Conservation (phyloP, 441 rosid genomes). For the Populus hybrid region DNA sequence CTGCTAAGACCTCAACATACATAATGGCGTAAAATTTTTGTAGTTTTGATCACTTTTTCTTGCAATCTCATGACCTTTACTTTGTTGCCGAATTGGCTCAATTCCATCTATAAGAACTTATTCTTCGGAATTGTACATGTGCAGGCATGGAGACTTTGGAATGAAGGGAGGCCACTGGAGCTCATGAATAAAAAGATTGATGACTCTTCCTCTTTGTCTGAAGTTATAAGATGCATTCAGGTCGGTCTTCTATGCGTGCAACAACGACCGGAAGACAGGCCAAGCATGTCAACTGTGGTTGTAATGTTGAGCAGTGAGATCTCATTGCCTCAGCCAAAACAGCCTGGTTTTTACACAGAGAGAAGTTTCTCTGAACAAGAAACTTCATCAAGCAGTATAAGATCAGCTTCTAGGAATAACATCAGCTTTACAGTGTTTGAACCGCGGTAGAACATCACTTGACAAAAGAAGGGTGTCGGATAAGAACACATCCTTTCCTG, state of each 20-base stretch:
- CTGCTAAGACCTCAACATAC: neutral
- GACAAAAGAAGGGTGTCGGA: neutral
- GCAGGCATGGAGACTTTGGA: conserved; percentile 30
- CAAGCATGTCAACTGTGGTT: conserved; percentile 47
- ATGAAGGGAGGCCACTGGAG: conserved; percentile 21
- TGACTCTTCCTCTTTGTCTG: conserved; percentile 24
- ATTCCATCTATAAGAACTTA: neutral
- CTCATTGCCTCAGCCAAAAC: conserved; percentile 30
- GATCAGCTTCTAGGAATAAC: conserved; percentile 52
- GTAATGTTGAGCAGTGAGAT: conserved; percentile 51
- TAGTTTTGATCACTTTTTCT: too few species aligned
- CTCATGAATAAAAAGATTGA: neutral
- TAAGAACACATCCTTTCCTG: neutral
- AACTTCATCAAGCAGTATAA: conserved; percentile 49
- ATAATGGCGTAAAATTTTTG: too few species aligned
- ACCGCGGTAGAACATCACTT: conserved; percentile 33
- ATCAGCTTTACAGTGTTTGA: conserved; percentile 51
- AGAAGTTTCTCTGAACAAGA: conserved; percentile 33
- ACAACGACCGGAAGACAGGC: conserved; percentile 45
- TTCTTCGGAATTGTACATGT: neutral
- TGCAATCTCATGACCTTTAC: neutral
- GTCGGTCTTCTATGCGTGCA: conserved; percentile 59
- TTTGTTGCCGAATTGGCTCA: neutral
- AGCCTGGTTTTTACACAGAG: conserved; percentile 30
- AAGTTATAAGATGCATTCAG: conserved; percentile 53